phyloP scores from a whole-genome alignment of 164 flowering plant genomes.

The Vitis labrusca region DNA sequence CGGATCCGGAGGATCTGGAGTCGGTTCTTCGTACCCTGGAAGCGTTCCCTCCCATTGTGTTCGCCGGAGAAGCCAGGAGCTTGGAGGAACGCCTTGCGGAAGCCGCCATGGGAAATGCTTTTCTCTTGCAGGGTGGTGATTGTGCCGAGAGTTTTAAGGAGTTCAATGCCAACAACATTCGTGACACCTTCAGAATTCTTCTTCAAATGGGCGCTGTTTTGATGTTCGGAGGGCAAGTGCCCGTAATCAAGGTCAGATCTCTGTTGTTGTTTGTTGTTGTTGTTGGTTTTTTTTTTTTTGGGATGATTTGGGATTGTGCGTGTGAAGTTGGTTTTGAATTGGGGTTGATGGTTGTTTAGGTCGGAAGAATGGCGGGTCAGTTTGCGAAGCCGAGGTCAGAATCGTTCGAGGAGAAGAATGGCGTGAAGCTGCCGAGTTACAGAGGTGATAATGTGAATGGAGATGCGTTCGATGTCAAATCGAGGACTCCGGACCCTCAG shows the following conservation, averaged over 20 bases:
- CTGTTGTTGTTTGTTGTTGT: not conserved
- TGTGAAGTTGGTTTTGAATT: too few species aligned
- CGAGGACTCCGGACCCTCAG: conserved; percentile 82
- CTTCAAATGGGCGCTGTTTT: conserved; percentile 88
- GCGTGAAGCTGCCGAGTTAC: conserved; percentile 92
- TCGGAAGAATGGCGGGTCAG: conserved; percentile 98
- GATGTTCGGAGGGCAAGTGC: conserved; percentile 91
- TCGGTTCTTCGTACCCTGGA: conserved; percentile 68
- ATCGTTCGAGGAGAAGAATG: conserved; percentile 70
- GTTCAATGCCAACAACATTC: conserved; percentile 80
- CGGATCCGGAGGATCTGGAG: conserved; percentile 55
- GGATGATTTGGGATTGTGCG: too few species aligned
- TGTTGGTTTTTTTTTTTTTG: not conserved
- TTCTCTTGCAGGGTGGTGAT: conserved; percentile 85
- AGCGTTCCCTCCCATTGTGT: conserved; percentile 82
- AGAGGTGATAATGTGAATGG: conserved; percentile 90
- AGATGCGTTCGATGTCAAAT: conserved; percentile 70
- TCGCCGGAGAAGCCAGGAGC: conserved; percentile 85
- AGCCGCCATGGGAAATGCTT: conserved; percentile 83
- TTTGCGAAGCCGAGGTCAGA: conserved; percentile 97
- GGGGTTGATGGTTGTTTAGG: conserved; percentile 35
- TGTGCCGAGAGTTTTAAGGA: conserved; percentile 97
- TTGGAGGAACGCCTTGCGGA: conserved; percentile 74
- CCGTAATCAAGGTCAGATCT: conserved; percentile 65
- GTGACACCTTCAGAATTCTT: conserved; percentile 83